These are phyloP conservation scores for Striga asiatica DNA, from an alignment of 257 asterid genomes.

Conservation along the genomic window DNA sequence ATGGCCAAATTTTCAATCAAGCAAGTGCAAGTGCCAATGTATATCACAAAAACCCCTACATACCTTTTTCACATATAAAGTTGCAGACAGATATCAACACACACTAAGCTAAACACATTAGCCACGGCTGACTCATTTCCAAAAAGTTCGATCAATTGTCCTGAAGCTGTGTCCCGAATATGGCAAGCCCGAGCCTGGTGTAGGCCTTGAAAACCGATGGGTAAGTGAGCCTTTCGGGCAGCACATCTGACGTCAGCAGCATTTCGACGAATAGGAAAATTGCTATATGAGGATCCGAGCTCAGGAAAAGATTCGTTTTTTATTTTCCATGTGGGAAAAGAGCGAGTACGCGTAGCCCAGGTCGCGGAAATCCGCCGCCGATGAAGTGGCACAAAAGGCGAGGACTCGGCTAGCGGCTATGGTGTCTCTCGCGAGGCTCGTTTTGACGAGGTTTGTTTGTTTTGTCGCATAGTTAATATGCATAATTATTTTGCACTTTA, in stretches of 20 bases:
- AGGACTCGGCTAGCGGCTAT: constrained; percentile 54
- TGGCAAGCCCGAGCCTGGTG: constrained; percentile 39
- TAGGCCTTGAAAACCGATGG: constrained; percentile 75
- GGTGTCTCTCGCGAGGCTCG: constrained; percentile 39
- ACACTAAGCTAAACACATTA: no score
- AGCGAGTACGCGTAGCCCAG: constrained; percentile 40
- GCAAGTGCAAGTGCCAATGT: no score
- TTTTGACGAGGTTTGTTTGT: constrained; percentile 67
- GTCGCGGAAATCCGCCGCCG: constrained; percentile 26
- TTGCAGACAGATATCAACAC: no score
- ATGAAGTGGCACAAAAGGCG: constrained; percentile 31
- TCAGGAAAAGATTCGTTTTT: constrained; percentile 40
- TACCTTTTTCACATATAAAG: no score
- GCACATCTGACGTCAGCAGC: constrained; percentile 27
- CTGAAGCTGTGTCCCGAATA: constrained; percentile 64
- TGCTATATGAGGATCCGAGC: constrained; percentile 45
- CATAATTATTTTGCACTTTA: no score
- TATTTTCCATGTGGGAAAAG: constrained; percentile 32
- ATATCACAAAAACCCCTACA: no score
- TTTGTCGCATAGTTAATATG: no score
- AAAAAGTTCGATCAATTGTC: no score
- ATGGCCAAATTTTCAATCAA: no score
- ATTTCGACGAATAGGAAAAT: constrained; percentile 40
- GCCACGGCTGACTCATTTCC: no score
- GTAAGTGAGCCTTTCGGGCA: constrained; percentile 47